phyloP scores from a whole-genome alignment of 2,329 filamentous ascomycete species.

The Beauveria varroae region DNA sequence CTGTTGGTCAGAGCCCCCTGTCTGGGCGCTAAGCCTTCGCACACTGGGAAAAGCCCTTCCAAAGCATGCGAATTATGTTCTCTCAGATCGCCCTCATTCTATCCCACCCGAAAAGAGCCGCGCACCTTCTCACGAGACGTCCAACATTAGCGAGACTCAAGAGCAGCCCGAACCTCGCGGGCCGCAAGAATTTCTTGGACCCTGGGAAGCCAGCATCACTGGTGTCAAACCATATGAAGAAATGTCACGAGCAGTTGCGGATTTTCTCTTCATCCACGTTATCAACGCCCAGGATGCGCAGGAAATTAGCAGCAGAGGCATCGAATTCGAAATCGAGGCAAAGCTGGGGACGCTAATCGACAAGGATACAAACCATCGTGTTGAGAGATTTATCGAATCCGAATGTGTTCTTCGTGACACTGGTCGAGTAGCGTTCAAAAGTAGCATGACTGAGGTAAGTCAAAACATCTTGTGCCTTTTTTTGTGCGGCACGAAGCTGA shows the following conservation, averaged over 20 bases:
- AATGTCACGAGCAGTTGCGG: slow-evolving; percentile 65
- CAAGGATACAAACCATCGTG: slow-evolving; percentile 60
- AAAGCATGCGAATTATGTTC: slow-evolving; percentile 36
- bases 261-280: slow-evolving; percentile 70
- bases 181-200: slow-evolving; percentile 36
- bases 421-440: slow-evolving; percentile 64
- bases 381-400: slow-evolving; percentile 58
- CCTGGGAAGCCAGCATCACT: slow-evolving; percentile 62
- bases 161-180: slow-evolving; percentile 17
- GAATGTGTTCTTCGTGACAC: slow-evolving; percentile 62
- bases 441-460: slow-evolving; percentile 81
- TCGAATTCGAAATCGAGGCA: slow-evolving; percentile 86
- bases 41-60: slow-evolving; percentile 29
- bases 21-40: slow-evolving; percentile 40
- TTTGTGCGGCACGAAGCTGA: slow-evolving; percentile 15
- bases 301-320: slow-evolving; percentile 54
- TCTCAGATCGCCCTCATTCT: slow-evolving; percentile 31
- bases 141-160: too few relatives aligned
- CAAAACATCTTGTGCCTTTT: not conserved
- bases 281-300: slow-evolving; percentile 58
- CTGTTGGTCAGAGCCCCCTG: slow-evolving; percentile 31
- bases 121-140: too few relatives aligned
- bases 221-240: slow-evolving; percentile 66
- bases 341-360: slow-evolving; percentile 81
- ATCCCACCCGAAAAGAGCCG: slow-evolving; percentile 28